phyloP scores from a whole-genome alignment of 345 rosid genomes.

The Murraya koenigii region DNA sequence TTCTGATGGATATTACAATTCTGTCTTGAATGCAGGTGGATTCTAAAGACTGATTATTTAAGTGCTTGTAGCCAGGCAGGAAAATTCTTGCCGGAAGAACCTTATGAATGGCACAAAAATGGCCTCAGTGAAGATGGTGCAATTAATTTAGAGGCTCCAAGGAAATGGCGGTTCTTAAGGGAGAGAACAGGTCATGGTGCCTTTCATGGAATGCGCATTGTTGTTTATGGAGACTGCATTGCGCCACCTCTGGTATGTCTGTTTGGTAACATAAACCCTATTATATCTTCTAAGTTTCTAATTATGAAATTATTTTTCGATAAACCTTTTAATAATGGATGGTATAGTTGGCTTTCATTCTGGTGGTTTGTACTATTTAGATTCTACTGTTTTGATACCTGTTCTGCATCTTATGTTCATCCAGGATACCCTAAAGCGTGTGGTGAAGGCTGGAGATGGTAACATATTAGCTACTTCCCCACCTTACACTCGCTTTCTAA shows the following conservation, averaged over 20 bases:
- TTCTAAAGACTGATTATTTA: conserved; percentile 74
- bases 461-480: conserved; percentile 89
- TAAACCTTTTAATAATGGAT: background rate
- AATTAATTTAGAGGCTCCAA: conserved; percentile 77
- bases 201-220: conserved; percentile 65
- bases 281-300: background rate
- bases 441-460: conserved; percentile 93
- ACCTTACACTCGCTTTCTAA: conserved; percentile 80
- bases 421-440: conserved; percentile 96
- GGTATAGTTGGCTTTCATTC: background rate
- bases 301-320: background rate
- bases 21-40: conserved; percentile 69
- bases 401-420: background rate
- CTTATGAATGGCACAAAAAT: conserved; percentile 77
- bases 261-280: background rate
- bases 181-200: conserved; percentile 96
- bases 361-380: background rate
- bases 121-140: conserved; percentile 82
- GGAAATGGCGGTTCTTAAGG: conserved; percentile 80
- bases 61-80: conserved; percentile 73
- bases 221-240: conserved; percentile 86
- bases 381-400: background rate
- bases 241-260: conserved; percentile 82
- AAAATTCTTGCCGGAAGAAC: conserved; percentile 71
- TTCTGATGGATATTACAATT: background rate